Percentiles rank a stretch among this genome's conserved stretches.
Evolutionary conservation across 2,329 filamentous ascomycete species (phyloP).

Genomic region (Aspergillus latus): DNA sequence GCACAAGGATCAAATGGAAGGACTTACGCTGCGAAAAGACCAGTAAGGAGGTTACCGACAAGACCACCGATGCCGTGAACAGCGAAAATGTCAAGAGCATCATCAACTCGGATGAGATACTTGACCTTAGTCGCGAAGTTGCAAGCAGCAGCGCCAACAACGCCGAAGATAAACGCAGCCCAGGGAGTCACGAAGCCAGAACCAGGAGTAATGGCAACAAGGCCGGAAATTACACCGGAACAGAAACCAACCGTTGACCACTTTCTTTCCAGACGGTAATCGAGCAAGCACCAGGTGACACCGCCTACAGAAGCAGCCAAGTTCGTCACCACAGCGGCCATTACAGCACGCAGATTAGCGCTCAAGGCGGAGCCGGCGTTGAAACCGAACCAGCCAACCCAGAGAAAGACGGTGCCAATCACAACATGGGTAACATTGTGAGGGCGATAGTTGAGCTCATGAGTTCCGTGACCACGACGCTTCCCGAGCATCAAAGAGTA

Average conservation of each 20-base stretch:
- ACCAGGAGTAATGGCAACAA: constrained; percentile 85
- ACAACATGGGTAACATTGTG: constrained; percentile 94
- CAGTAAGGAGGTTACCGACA: constrained; percentile 76
- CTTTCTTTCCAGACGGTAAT: constrained; percentile 85
- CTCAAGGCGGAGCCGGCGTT: constrained; percentile 81
- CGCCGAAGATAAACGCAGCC: constrained; percentile 77
- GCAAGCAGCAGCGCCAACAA: constrained; percentile 72
- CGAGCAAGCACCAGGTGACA: constrained; percentile 84
- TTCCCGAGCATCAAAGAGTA: constrained; percentile 93
- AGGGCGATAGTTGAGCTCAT: constrained; percentile 86
- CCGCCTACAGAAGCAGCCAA: constrained; percentile 80
- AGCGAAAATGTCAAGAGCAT: constrained; percentile 85
- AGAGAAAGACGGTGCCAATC: constrained; percentile 88
- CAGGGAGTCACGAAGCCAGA: constrained; percentile 84
- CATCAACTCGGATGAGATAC: constrained; percentile 76
- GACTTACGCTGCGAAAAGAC: constrained; percentile 72
- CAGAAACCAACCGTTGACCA: constrained; percentile 95
- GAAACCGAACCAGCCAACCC: constrained; percentile 96
- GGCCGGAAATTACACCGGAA: constrained; percentile 81
- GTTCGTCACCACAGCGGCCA: constrained; percentile 85
- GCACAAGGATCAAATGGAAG: not conserved
- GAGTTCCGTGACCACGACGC: constrained; percentile 77
- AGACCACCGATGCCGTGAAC: constrained; percentile 77
- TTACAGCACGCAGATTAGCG: constrained; percentile 79
- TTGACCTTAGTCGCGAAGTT: constrained; percentile 93